phyloP scores from a whole-genome alignment of 2,329 filamentous ascomycete genomes.

The Botrytis paeoniae region DNA sequence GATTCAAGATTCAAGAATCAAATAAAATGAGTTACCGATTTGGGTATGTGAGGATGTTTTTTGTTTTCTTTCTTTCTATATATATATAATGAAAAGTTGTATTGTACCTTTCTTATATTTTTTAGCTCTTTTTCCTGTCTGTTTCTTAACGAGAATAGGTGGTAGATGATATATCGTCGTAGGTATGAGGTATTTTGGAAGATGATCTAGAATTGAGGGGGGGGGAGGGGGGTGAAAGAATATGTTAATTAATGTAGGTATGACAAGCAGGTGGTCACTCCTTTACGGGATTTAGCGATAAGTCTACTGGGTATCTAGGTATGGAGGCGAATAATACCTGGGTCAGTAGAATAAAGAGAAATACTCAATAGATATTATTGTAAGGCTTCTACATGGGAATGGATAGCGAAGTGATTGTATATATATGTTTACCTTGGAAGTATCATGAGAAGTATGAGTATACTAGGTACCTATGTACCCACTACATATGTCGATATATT shows the following conservation, averaged over 20 bases:
- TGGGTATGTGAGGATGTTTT: not conserved
- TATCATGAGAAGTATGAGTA: too few relatives aligned
- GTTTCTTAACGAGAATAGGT: too few relatives aligned
- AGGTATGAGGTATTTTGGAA: not conserved
- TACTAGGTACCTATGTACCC: too few relatives aligned
- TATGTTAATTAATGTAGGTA: not conserved
- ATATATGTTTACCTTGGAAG: too few relatives aligned
- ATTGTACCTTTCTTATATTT: not conserved
- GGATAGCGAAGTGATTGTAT: too few relatives aligned
- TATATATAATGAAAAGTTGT: not conserved
- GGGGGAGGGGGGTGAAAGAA: not conserved
- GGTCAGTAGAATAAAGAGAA: not conserved
- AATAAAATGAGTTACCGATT: not conserved
- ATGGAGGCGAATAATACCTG: not conserved
- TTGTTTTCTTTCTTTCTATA: not conserved
- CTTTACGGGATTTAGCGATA: not conserved
- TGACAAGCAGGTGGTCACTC: not conserved
- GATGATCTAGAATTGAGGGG: not conserved
- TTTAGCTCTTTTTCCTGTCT: fast-evolving
- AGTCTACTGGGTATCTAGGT: not conserved
- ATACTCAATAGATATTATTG: not conserved
- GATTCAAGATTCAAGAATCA: not conserved
- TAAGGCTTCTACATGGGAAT: not conserved
- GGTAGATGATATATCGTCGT: not conserved
- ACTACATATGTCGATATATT: too few relatives aligned